Percentiles rank a stretch among this genome's conserved stretches.
phyloP scores from a whole-genome alignment of 805 yeast genomes.

The Metschnikowia gruessii region DNA sequence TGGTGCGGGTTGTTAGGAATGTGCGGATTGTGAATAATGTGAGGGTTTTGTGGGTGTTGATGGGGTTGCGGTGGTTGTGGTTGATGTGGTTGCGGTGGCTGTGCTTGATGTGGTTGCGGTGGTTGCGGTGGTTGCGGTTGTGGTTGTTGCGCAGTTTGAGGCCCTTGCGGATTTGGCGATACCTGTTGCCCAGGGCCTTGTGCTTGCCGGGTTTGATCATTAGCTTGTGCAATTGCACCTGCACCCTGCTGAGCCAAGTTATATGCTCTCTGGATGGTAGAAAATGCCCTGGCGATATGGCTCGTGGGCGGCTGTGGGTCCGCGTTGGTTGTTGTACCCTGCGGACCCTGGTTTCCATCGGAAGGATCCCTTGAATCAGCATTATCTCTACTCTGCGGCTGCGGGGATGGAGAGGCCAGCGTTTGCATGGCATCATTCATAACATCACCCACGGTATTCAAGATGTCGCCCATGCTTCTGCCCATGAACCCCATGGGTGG shows the following conservation, averaged over 20 bases:
- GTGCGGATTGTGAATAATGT: neutral
- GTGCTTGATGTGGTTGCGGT: too few relatives aligned
- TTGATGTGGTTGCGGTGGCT: too few relatives aligned
- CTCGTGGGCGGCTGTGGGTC: neutral
- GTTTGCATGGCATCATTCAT: constrained; percentile 11
- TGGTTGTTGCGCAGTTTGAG: too few relatives aligned
- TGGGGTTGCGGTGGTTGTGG: neutral
- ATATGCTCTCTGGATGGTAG: neutral
- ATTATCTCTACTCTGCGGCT: neutral
- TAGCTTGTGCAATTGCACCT: too few relatives aligned
- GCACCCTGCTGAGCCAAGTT: neutral
- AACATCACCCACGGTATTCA: constrained; percentile 15
- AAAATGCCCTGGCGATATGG: neutral
- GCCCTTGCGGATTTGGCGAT: too few relatives aligned
- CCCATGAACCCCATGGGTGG: neutral
- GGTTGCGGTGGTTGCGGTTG: too few relatives aligned
- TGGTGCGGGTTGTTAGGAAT: neutral
- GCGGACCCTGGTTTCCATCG: too few relatives aligned
- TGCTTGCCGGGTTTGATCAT: too few relatives aligned
- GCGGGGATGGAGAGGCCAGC: neutral
- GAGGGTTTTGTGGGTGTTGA: neutral
- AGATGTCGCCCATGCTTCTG: constrained; percentile 4
- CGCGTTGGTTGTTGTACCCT: neutral
- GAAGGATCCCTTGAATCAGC: neutral
- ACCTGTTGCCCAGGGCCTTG: too few relatives aligned